Percentiles rank a stretch among this genome's conserved stretches.
Conservation (phyloP, 1,284 basidiomycete species). For the Leccinum idahoense region DNA sequence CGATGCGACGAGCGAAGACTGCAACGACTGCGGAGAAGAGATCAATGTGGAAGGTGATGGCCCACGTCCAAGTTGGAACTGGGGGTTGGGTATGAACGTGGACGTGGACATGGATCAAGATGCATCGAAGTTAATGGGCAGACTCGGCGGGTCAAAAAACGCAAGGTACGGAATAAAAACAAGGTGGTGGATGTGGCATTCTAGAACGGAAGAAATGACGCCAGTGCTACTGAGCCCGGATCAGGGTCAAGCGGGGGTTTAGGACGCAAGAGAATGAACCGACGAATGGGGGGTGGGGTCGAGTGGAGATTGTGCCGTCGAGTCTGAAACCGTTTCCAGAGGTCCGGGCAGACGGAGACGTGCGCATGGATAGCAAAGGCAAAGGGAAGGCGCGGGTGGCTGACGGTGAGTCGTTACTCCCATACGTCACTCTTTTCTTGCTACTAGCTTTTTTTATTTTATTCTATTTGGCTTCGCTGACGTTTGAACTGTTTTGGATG, state of each 20-base stretch:
- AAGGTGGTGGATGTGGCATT: constrained; percentile 1
- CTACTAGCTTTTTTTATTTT: neutral
- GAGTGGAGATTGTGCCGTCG: constrained; percentile 51
- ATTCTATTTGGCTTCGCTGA: neutral
- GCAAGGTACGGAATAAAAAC: constrained; percentile 19
- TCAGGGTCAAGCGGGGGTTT: constrained; percentile 51
- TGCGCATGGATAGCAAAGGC: constrained; percentile 12
- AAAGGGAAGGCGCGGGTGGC: constrained; percentile 18
- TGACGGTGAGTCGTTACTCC: constrained; percentile 23
- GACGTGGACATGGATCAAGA: constrained; percentile 26
- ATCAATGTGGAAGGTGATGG: constrained; percentile 27
- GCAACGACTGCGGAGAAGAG: constrained; percentile 15
- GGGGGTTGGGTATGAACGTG: constrained; percentile 25
- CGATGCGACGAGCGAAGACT: constrained; percentile 18
- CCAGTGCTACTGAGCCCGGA: no score
- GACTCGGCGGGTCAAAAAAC: constrained; percentile 16
- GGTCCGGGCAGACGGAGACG: constrained; percentile 7
- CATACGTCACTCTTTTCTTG: neutral
- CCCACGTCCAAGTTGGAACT: constrained; percentile 4
- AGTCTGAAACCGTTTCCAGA: constrained; percentile 18
- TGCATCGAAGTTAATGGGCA: constrained; percentile 4
- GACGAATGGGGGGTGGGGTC: constrained; percentile 54
- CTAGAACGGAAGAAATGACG: no score
- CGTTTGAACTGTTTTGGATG: neutral
- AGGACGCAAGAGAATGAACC: constrained; percentile 49